Base-by-base conservation (phyloP, 2,329 filamentous ascomycete genomes). In the Coniella vitis region DNA sequence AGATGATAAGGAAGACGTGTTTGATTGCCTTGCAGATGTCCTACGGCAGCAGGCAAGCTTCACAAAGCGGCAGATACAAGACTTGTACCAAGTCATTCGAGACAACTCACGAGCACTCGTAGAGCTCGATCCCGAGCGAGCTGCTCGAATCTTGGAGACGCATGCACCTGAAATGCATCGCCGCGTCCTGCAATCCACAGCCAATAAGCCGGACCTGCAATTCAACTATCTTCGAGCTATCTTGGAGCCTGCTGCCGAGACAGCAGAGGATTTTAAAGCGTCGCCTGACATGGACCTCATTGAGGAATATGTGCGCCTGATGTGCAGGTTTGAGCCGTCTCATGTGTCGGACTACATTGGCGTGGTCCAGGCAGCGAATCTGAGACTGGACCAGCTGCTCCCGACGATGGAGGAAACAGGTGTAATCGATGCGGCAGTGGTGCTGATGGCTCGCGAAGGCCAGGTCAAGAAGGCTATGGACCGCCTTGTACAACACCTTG, bases 361-460 rank as follows among this genome's bases (percentile, higher is more conserved):
- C 34, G 63, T 79, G 1, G 74, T 95, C 2, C 86, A 89, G 57
- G 83, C 84, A 3, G 83, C 85, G 10, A 84, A 96, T 61, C 69
- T 98, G 22, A 78, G 83, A 20, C 75, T 98, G 0, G 87, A 93
- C 12, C 78, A 82, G 45, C 75, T 98, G 1, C 73, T 98, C 7
- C 90, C 90, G 4, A 83, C 84, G 0, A 89, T 98, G 74, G 94
- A 98, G 65, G 80, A 86, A 54, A 90, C 84, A 37, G 90, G 90
- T 1, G 87, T 93, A 4, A 81, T 98, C 39, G 93, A 98, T 69
- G 94, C 90, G 4, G 91, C 90, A 1, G 87, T 98, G 7, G 81
- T 95, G 2, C 74, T 98, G 9, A 86, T 98, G 76, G 88, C 89
- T 35, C 81, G 88, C 51, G 90, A 96, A 61, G 93, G 94, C 0